Conservation (phyloP, 208 protist genomes). For the Borovskyia barvae region DNA sequence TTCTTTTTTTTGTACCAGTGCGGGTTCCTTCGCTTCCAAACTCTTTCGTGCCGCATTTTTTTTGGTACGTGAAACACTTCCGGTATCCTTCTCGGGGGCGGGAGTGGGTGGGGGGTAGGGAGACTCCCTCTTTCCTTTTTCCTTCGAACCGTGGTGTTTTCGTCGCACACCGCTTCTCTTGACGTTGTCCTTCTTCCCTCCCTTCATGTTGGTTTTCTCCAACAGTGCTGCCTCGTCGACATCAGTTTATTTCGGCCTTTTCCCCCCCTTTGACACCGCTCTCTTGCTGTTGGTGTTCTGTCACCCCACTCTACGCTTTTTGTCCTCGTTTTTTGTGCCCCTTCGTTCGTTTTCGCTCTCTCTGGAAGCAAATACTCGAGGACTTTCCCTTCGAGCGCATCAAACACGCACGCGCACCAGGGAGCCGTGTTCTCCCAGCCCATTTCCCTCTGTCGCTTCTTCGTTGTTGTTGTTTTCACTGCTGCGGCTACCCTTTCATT, state of each 20-base stretch:
- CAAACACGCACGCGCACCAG: no score
- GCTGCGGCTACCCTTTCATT: no score
- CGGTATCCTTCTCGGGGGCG: no score
- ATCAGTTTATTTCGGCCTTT: conserved; percentile 1
- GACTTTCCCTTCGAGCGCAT: no score
- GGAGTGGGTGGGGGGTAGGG: no score
- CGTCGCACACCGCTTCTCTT: not conserved
- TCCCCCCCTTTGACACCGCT: no score
- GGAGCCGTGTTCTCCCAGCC: no score
- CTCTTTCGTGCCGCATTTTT: not conserved
- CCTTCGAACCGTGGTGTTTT: not conserved
- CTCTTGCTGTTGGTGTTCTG: not conserved
- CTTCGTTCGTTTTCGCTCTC: not conserved
- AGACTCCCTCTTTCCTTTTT: not conserved
- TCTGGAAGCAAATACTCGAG: not conserved
- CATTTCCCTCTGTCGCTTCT: no score
- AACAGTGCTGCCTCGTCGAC: no score
- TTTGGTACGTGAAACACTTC: no score
- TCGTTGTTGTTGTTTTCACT: no score
- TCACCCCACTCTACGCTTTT: not conserved
- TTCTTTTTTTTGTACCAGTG: not conserved
- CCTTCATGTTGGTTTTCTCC: conserved; percentile 5
- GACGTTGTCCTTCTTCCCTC: conserved; percentile 1
- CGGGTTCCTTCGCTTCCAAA: no score
- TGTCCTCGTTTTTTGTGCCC: not conserved